phyloP scores from a whole-genome alignment of 2,329 filamentous ascomycete genomes.

The Sarocladium brachiariae region DNA sequence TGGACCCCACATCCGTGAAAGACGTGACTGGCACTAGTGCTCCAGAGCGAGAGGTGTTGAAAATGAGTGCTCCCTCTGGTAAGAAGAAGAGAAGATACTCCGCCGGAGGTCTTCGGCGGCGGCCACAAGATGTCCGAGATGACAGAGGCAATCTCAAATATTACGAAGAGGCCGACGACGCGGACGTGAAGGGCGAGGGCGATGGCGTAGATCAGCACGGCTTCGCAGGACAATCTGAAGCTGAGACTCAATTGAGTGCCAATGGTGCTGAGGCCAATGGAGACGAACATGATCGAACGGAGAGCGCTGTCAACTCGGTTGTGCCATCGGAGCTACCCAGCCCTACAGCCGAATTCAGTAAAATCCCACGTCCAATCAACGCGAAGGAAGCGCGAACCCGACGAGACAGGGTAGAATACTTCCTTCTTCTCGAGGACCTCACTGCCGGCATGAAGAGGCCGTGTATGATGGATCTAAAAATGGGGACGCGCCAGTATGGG shows the following conservation, averaged over 20 bases:
- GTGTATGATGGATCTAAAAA: slow-evolving; percentile 96
- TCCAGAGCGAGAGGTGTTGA: slow-evolving; percentile 52
- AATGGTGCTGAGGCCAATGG: slow-evolving; percentile 14
- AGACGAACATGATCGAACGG: slow-evolving; percentile 2
- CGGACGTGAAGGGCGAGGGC: slow-evolving; percentile 64
- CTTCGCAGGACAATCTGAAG: slow-evolving; percentile 9
- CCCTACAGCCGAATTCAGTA: slow-evolving; percentile 28
- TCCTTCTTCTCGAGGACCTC: slow-evolving; percentile 86
- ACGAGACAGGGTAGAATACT: slow-evolving; percentile 74
- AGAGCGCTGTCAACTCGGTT: slow-evolving; percentile 21
- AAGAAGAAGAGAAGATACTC: slow-evolving; percentile 71
- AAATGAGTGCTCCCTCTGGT: slow-evolving; percentile 29
- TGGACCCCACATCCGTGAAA: slow-evolving; percentile 27
- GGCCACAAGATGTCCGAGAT: slow-evolving; percentile 65
- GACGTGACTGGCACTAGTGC: slow-evolving; percentile 59
- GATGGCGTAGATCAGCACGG: slow-evolving; percentile 12
- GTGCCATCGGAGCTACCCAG: slow-evolving; percentile 30
- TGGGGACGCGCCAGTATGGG: slow-evolving; percentile 96
- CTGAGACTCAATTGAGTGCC: neutral
- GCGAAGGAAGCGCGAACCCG: slow-evolving; percentile 69
- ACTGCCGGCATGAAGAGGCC: slow-evolving; percentile 95
- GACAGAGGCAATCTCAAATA: slow-evolving; percentile 77
- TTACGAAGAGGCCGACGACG: slow-evolving; percentile 82
- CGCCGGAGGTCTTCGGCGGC: slow-evolving; percentile 71
- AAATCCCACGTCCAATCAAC: slow-evolving; percentile 58